Evolutionary conservation across 2,329 filamentous ascomycete genomes (phyloP), one percentile per base, ranked within the genome.

Genomic region (Phialophora expanda): DNA sequence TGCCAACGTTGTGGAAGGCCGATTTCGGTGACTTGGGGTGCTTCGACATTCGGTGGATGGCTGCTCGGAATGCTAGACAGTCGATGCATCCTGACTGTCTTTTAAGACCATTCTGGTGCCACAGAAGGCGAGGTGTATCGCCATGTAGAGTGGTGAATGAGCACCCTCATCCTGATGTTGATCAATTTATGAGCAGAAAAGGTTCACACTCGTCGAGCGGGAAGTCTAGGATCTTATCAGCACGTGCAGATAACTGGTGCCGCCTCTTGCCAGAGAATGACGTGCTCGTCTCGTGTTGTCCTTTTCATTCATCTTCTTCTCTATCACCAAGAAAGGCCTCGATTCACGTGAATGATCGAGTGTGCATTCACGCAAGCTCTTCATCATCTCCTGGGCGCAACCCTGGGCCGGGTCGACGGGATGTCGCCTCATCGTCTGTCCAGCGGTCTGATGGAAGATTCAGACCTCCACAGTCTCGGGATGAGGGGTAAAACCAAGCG

Each of bases 371-470:
- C 26, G 24, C 48, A 22, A 51, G 22, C 22, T 22, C 8, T 20
- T 28, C 24, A 22, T 51, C 20, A 22, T 51, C 26, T 41, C 8
- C 38, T n/a, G 14, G 24, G 20, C 48, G 12, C 22, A 51, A 9
- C 7, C 2, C 24, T 22, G 20, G 14, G 2, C 7, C 20, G 48
- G 48, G 22, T 51, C 48, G 20, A 28, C 48, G 20, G 24, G 20
- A 14, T 1, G 48, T 51, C 20, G 22, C 53, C 17, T 32, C 53
- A 20, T 17, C 8, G 9, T n/a, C 41, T 30, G n/a, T 30, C 32
- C 41, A 50, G 56, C 62, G 62, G 62, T 20, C 62, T 61, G 62
- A 65, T 61, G 62, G 62, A 65, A 65, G 44, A 38, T 41, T 32
- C 14, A 58, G 50, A 48, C 56, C 62, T 59, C 62, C 62, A 64